Evolutionary conservation across 2,329 filamentous ascomycete species (phyloP).

Genomic region (Pseudonectria foliicola): DNA sequence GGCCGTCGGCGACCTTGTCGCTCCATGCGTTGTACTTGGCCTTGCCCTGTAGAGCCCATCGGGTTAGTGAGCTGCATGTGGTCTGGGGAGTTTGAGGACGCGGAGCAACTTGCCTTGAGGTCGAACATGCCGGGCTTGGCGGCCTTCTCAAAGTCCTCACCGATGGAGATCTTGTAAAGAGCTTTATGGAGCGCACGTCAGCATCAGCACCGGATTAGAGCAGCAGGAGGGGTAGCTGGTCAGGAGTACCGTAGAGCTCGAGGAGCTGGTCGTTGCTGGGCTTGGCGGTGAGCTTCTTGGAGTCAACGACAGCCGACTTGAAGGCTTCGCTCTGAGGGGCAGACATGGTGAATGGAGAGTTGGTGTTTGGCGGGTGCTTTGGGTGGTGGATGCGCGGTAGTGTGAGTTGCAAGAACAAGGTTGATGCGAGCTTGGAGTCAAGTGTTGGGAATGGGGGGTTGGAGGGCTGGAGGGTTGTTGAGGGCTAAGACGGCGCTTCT

Average conservation of each 20-base stretch:
- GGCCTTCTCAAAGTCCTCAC: slow-evolving; percentile 51
- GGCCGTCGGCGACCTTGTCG: slow-evolving; percentile 55
- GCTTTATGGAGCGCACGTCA: slow-evolving; percentile 26
- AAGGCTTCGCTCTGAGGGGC: slow-evolving; percentile 38
- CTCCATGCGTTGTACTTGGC: slow-evolving; percentile 76
- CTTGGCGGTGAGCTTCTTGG: slow-evolving; percentile 60
- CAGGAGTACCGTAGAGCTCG: slow-evolving; percentile 48
- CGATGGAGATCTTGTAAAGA: slow-evolving; percentile 51
- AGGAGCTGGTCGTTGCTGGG: slow-evolving; percentile 59
- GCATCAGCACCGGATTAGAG: neutral
- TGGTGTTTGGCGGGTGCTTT: slow-evolving; percentile 3
- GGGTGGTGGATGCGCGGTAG: neutral
- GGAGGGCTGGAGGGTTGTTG: neutral
- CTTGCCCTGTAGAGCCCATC: slow-evolving; percentile 54
- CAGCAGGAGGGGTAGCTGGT: neutral
- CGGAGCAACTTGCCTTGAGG: slow-evolving; percentile 45
- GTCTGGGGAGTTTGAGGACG: neutral
- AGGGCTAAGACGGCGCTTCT: neutral
- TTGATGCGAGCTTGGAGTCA: neutral
- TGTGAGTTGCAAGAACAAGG: neutral
- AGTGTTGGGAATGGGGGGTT: neutral
- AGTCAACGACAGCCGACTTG: slow-evolving; percentile 52
- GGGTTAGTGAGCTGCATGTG: slow-evolving; percentile 5
- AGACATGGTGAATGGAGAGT: slow-evolving; percentile 31
- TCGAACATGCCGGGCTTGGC: slow-evolving; percentile 61